Evolutionary conservation across 2,329 filamentous ascomycete species (phyloP).

Genomic region (Venturia effusa): DNA sequence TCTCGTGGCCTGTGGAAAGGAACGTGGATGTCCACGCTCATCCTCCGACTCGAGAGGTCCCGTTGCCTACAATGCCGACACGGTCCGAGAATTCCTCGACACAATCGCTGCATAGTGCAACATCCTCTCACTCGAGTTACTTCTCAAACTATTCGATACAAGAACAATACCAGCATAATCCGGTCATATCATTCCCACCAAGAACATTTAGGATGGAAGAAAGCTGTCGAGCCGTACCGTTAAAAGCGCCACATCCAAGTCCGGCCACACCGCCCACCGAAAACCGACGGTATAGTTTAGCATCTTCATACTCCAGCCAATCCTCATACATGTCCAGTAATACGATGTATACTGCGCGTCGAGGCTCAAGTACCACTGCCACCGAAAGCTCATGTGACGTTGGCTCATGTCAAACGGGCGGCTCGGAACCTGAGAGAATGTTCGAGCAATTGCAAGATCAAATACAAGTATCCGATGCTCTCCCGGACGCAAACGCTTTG

Average conservation of each 20-base stretch:
- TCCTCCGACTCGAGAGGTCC: not conserved
- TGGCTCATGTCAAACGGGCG: not conserved
- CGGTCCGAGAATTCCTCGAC: not conserved
- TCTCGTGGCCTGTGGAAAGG: slow-evolving; percentile 5
- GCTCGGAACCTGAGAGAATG: not conserved
- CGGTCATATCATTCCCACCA: not conserved
- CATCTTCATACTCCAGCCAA: not conserved
- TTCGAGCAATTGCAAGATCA: slow-evolving; percentile 6
- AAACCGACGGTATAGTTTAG: not conserved
- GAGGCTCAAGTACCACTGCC: not conserved
- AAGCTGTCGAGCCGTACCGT: not conserved
- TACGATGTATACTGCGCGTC: not conserved
- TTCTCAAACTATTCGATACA: not conserved
- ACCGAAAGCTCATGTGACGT: not conserved
- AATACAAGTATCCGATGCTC: slow-evolving; percentile 1
- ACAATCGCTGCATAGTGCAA: not conserved
- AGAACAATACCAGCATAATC: not conserved
- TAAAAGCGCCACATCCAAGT: not conserved
- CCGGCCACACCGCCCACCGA: not conserved
- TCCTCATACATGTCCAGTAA: not conserved
- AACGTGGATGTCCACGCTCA: not conserved
- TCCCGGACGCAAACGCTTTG: not conserved
- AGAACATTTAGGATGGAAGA: not conserved
- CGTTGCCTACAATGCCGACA: not conserved
- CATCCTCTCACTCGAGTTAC: not conserved